Evolutionary conservation across 2,329 filamentous ascomycete species (phyloP), one percentile per base, ranked within the genome.

Genomic region (Penicillium sp.): DNA sequence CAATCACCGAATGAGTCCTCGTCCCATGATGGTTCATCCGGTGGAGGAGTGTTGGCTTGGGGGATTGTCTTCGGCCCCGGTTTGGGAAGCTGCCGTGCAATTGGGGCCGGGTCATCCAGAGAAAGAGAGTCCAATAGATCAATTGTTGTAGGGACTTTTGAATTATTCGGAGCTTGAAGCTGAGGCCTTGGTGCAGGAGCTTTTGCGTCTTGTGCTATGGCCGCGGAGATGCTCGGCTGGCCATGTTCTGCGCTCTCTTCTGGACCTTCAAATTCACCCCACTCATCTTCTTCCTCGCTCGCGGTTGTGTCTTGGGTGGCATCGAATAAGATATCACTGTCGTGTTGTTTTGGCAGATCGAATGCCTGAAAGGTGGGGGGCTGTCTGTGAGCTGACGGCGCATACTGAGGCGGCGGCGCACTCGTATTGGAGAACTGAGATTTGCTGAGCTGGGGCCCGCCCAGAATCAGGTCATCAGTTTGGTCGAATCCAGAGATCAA

Each of bases 241-340:
- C 29, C n/a, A 42, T 60, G 48, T n/a, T 42, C 45, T n/a, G 55
- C 28, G n/a, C 54, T 49, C 34, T 58, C 38, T 26, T 67, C 65
- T 36, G 72, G 70, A 12, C 64, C 59, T 53, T 76, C 74, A 49
- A 77, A 77, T 41, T 76, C 74, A n/a, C 75, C 76, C 74, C 75
- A 78, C 9, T 73, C 73, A 44, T 76, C 75, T 31, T 74, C 70
- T 9, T 59, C 61, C 29, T 68, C 63, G 39, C 60, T 60, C 12
- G 60, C 57, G 28, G 53, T 52, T 34, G 45, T 47, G 42, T 74
- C 71, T 7, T 65, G 56, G 29, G 67, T 57, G 33, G 81, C 85
- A 68, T 89, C 86, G 65, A 89, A 89, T 2, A 89, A 73, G 3
- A 89, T 79, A 58, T 84, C 81, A 2, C 60, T 65, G 13, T 65